Base-by-base conservation (phyloP, 2,329 filamentous ascomycete species). In the Scytalidium sp. region DNA sequence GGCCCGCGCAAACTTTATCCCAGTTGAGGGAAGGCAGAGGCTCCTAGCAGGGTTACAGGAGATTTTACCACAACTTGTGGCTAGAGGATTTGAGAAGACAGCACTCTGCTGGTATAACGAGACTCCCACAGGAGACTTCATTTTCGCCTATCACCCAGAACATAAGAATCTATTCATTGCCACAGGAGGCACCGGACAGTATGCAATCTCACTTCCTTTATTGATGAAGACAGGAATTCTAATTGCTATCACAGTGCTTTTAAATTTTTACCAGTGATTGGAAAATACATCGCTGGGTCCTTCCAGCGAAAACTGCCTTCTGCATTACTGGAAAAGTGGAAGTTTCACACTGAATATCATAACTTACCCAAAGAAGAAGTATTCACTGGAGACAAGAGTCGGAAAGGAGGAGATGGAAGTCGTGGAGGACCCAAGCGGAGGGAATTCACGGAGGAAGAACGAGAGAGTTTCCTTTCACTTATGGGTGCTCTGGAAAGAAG, bases 191-290 rank as follows among this genome's bases (percentile, higher is more conserved):
- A 84, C 80, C 13, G 83, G 85, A 54, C 83, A 86, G 43, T 46
- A 46, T 32, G 43, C 11, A 46, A 13, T 8, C 13, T 29, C 25
- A 44, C 20, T 25, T 19, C 20, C 6, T 44, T 25, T 10, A 17
- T 25, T 25, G 42, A 7, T n/a, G 19, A 44, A 25, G 42, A 25
- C 19, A 25, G 13, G 20, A 11, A 19, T 25, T 19, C 42, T 44
- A 13, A 44, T 25, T 7, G 25, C 20, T 44, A 15, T 13, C 27
- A 19, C 13, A 46, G 43, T 60, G 76, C 78, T 23, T 85, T 78
- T 75, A 85, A 86, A 62, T 84, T 86, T 59, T 67, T 86, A 21
- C 82, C 82, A 1, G 78, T 77, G 20, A 78, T 84, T 54, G 82
- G 83, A 3, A 75, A 78, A 51, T 85, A 85, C 62, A 70, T 82